Conservation (phyloP, 2,329 filamentous ascomycete species). For the Xylaria sp. region DNA sequence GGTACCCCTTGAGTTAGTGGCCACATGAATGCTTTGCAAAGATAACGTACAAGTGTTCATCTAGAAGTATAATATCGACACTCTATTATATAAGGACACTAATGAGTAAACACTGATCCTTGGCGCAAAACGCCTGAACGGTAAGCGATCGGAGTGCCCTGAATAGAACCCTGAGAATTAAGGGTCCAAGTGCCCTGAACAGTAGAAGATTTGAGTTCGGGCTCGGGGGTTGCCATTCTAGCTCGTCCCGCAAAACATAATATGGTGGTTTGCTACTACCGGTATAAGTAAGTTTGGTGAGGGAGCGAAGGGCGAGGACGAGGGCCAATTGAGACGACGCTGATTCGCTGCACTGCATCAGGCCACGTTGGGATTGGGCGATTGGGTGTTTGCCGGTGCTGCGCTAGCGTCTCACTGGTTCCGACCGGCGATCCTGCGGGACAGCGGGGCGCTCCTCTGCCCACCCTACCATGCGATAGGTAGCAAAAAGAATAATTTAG, state of each 20-base stretch:
- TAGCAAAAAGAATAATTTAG: conserved; percentile 33
- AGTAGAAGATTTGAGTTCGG: conserved; percentile 3
- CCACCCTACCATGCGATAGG: not conserved
- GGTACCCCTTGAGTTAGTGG: not conserved
- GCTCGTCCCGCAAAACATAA: conserved; percentile 24
- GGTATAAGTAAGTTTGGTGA: not conserved
- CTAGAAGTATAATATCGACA: not conserved
- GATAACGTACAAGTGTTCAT: not conserved
- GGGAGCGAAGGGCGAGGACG: no score
- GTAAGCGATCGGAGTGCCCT: not conserved
- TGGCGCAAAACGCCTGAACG: not conserved
- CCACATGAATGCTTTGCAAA: not conserved
- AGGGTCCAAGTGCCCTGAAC: conserved; percentile 2
- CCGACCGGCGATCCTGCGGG: conserved; percentile 24
- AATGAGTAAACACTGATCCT: no score
- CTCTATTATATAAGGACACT: not conserved
- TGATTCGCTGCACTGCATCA: conserved; percentile 33
- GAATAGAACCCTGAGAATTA: not conserved
- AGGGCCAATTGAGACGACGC: conserved; percentile 24
- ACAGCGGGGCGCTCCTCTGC: conserved; percentile 14
- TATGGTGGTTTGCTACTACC: not conserved
- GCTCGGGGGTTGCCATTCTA: conserved; percentile 33
- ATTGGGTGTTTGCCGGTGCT: conserved; percentile 25
- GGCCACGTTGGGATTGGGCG: conserved; percentile 23
- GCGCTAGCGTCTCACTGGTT: conserved; percentile 31